Base-by-base conservation (phyloP, 1,139 yeast genomes). In the Geotrichum candidum region DNA sequence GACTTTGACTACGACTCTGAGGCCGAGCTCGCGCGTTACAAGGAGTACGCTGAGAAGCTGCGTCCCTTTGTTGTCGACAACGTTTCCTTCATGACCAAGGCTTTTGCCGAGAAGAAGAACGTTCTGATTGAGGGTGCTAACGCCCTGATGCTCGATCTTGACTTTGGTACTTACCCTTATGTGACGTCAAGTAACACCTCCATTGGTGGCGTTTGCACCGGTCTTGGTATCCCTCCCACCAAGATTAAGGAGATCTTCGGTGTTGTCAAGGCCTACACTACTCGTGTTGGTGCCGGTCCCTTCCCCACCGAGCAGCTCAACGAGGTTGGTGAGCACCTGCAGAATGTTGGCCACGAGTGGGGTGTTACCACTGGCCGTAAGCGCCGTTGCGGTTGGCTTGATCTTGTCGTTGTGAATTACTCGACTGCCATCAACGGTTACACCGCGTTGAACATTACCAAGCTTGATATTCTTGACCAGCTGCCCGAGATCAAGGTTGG, bases 381-480 rank as follows among this genome's bases (percentile, higher is more conserved):
- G 84, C 89, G 99, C 81, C 87, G 99, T 79, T 95, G 99, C 77
- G 99, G 99, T 61, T 94, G 99, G 99, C 85, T 94, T 72, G 99
- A 94, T 77, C 82, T 95, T 70, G 99, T 94, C 45, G 97, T 95
- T 51, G 81, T 94, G 77, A 89, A 88, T 76, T 94, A 94, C 78
- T 91, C 98, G 54, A 85, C 90, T 64, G 77, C 86, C 73, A 90
- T 94, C 76, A 94, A 94, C 73, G 99, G 99, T 61, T 94, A 92
- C 82, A 94, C 99, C 58, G 83, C 89, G 62, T 83, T 94, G 74
- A 94, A 94, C 81, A 87, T 95, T 74, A 94, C 99, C 70, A 95
- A 94, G 77, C 84, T 94, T 72, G 99, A 94, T 73, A 97, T 94
- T 59, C 83, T 94, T 72, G 99, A 95, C 76, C 79, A 89, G 60